phyloP scores from a whole-genome alignment of 73 alveolate genomes.

The Stentor roeselii region DNA sequence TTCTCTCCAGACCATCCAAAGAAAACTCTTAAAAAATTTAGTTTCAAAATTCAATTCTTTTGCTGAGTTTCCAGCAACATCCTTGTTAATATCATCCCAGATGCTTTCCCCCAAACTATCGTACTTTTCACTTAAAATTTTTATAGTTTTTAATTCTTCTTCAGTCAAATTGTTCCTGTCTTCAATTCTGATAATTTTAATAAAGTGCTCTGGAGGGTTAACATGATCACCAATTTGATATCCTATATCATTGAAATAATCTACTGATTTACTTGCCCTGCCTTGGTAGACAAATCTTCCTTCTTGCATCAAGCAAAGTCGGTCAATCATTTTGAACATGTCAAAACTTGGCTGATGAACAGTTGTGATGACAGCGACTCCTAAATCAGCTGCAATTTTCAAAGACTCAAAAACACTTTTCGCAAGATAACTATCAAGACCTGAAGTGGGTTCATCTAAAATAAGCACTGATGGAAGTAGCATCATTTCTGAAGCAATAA shows the following conservation, averaged over 20 bases:
- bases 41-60: neutral
- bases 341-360: conserved; percentile 85
- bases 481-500: conserved; percentile 49
- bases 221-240: conserved; percentile 27
- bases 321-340: conserved; percentile 63
- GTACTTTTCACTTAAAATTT: neutral
- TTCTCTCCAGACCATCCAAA: neutral
- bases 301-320: conserved; percentile 49
- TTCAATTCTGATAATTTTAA: neutral
- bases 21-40: neutral
- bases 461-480: conserved; percentile 46
- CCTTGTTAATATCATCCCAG: neutral
- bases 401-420: conserved; percentile 20
- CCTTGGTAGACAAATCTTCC: conserved; percentile 51
- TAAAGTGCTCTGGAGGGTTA: conserved; percentile 47
- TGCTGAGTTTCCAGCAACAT: neutral
- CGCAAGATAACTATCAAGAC: conserved; percentile 48
- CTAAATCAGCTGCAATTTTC: conserved; percentile 6
- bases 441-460: conserved; percentile 60
- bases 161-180: neutral
- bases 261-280: conserved; percentile 28
- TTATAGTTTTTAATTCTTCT: neutral
- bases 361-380: conserved; percentile 72
- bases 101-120: neutral
- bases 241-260: conserved; percentile 32